Conservation (phyloP, 2,329 filamentous ascomycete genomes). For the Fusarium dlaminii region DNA sequence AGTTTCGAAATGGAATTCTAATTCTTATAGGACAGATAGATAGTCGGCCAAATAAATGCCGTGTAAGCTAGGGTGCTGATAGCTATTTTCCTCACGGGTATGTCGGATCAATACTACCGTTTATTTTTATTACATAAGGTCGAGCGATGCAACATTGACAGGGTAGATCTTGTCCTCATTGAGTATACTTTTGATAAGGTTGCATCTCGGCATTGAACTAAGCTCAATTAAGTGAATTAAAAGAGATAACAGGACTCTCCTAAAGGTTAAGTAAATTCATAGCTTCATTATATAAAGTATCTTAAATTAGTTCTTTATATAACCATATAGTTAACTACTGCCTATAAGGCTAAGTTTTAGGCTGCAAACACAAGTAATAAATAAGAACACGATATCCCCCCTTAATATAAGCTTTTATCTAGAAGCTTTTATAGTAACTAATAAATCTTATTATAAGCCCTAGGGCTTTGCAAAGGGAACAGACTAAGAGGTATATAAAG, state of each 20-base stretch:
- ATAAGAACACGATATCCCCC: no score
- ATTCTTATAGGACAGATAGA: neutral
- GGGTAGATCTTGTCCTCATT: neutral
- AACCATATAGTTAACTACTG: no score
- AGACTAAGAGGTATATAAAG: no score
- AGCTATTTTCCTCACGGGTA: neutral
- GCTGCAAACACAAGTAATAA: no score
- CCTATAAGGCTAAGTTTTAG: no score
- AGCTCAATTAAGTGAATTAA: neutral
- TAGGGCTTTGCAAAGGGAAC: no score
- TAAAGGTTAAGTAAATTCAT: neutral
- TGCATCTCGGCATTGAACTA: neutral
- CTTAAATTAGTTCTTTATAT: neutral
- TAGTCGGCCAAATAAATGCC: neutral
- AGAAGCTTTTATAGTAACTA: no score
- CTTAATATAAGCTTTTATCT: no score
- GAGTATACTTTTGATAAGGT: neutral
- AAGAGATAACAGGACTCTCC: neutral
- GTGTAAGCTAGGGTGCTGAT: neutral
- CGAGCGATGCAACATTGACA: neutral
- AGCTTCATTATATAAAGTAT: neutral
- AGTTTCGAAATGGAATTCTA: neutral
- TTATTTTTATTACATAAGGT: neutral
- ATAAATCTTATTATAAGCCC: no score
- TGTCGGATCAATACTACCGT: neutral